Conservation (phyloP, 1,284 basidiomycete genomes). For the Hemileia vastatrix region DNA sequence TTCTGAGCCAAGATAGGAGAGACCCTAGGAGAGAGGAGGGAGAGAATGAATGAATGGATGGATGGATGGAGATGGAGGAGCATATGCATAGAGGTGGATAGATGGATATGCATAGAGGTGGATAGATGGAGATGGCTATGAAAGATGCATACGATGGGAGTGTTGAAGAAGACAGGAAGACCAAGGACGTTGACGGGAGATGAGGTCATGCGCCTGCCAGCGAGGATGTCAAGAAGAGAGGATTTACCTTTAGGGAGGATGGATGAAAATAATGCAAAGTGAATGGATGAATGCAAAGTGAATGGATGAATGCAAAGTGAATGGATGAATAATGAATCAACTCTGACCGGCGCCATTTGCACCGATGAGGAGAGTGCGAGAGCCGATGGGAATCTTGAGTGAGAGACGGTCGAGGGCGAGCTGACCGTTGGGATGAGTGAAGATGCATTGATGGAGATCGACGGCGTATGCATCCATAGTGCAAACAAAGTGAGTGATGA, state of each 20-base stretch:
- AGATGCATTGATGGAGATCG: no score
- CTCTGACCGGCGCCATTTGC: slow-evolving; percentile 73
- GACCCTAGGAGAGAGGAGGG: slow-evolving; percentile 49
- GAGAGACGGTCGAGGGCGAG: slow-evolving; percentile 57
- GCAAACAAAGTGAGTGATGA: no score
- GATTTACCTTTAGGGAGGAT: slow-evolving; percentile 72
- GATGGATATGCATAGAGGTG: neutral
- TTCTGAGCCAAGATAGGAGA: slow-evolving; percentile 78
- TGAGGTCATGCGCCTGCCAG: slow-evolving; percentile 73
- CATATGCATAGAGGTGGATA: no score
- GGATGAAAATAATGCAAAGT: neutral
- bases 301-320: no score
- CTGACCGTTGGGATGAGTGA: no score
- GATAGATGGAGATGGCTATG: slow-evolving; percentile 51
- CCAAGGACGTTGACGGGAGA: slow-evolving; percentile 60
- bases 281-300: slow-evolving; percentile 22
- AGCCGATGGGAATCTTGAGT: slow-evolving; percentile 59
- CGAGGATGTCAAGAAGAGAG: slow-evolving; percentile 82
- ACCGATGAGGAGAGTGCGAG: slow-evolving; percentile 70
- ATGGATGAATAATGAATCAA: no score
- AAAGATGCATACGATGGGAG: slow-evolving; percentile 49
- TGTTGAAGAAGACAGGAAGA: slow-evolving; percentile 66
- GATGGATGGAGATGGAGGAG: neutral
- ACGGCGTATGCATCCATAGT: no score
- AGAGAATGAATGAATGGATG: no score